Base-by-base conservation (phyloP, 768 basidiomycete genomes). In the Coprinopsis strossmayeri region DNA sequence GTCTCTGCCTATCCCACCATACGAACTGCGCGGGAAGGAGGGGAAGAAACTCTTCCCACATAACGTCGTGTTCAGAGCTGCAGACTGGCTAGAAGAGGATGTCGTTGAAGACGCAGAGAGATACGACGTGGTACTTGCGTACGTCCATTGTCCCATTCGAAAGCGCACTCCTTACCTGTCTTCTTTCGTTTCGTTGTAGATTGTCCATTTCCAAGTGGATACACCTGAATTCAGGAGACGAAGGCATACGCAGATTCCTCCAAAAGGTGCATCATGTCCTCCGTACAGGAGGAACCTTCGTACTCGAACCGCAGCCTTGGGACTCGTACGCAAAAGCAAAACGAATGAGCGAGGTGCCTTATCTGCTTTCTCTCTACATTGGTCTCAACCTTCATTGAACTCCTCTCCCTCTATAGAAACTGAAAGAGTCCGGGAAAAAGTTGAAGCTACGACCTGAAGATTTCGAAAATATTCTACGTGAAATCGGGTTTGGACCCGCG, bases 291-390 rank as follows among this genome's bases (percentile, higher is more conserved):
- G 89, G 89, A 2, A 69, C 63, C 30, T 84, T 94, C 47, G 59
- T 94, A 0, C 68, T 96, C 1, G 92, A 96, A 59, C 83, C 89
- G 0, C 92, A 96, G 58, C 72, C 78, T 12, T 93, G 90, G 88
- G 82, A 84, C 3, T 82, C 84, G 0, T 96, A 96, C 56, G 72
- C 71, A 11, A 90, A 91, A 57, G 87, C 87, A 0, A 82, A 72
- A 51, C 76, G 84, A 11, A 81, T 84, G 78, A 70, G 81, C 56
- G 65, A 75, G 46, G 85, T 83, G 37, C 12, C 30, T 32, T 32
- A 25, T 32, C 30, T 32, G 9, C 30, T 7, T 32, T 32, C 15
- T 15, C 9, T 15, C 15, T 15, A 7, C 52, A 26, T 23, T 32
- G 9, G 48, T 34, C 35, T n/a, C n/a, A 23, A 5, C 24, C 34